Evolutionary conservation across 1,284 basidiomycete species (phyloP).

Genomic region (Boletellus sp.): DNA sequence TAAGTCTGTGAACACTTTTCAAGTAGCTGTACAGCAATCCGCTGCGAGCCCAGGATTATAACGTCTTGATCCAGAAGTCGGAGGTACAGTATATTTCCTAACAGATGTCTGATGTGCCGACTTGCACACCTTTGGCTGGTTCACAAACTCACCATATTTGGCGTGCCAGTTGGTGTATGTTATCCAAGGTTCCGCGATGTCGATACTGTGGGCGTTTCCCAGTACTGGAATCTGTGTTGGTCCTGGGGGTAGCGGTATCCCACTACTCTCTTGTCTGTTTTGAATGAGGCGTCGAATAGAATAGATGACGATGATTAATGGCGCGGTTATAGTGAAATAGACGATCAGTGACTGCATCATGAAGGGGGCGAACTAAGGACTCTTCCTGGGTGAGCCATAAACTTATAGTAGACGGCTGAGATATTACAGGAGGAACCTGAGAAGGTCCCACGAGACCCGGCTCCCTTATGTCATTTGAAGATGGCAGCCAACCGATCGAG

Average conservation of each 20-base stretch:
- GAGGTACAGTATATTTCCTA: conserved; percentile 13
- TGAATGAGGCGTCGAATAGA: neutral
- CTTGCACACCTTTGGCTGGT: neutral
- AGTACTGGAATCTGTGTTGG: conserved; percentile 8
- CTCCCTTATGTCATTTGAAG: too few relatives aligned
- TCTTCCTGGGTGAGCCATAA: too few relatives aligned
- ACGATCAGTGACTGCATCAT: too few relatives aligned
- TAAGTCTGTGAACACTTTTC: conserved; percentile 13
- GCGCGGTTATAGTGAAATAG: neutral
- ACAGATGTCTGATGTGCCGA: neutral
- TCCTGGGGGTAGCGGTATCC: conserved; percentile 7
- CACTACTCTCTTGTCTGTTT: neutral
- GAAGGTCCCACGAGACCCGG: too few relatives aligned
- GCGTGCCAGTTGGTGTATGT: conserved; percentile 15
- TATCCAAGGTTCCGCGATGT: conserved; percentile 11
- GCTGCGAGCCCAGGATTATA: conserved; percentile 11
- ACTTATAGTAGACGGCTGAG: too few relatives aligned
- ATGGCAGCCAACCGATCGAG: too few relatives aligned
- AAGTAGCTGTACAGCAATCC: conserved; percentile 7
- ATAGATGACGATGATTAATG: conserved; percentile 1
- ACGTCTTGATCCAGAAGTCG: conserved; percentile 14
- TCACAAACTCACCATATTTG: conserved; percentile 8
- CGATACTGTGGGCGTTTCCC: conserved; percentile 6
- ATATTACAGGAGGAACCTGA: too few relatives aligned
- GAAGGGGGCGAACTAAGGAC: too few relatives aligned